These are phyloP conservation scores for Apiospora sp. DNA, from an alignment of 2,329 filamentous ascomycete species.

Conservation along the genomic window DNA sequence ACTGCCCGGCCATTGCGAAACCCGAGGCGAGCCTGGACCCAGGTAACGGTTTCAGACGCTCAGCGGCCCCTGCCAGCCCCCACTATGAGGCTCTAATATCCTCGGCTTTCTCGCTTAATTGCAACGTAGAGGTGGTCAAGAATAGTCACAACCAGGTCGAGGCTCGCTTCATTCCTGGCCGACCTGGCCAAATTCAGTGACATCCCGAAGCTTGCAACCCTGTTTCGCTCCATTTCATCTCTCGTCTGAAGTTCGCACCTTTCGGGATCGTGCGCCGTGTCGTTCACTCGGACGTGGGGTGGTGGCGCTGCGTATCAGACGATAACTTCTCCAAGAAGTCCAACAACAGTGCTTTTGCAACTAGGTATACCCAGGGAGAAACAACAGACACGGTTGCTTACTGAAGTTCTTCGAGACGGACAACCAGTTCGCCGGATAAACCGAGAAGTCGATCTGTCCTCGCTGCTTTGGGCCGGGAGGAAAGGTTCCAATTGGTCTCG, in stretches of 20 bases:
- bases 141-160: not conserved
- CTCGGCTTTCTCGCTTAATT: not conserved
- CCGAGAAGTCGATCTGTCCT: not conserved
- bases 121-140: conserved; percentile 5
- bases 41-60: conserved; percentile 20
- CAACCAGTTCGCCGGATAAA: not conserved
- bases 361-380: not conserved
- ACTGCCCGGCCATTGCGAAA: conserved; percentile 15
- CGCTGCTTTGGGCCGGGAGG: not conserved
- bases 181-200: not conserved
- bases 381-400: not conserved
- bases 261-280: conserved; percentile 5
- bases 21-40: conserved; percentile 10
- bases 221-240: not conserved
- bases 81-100: not conserved
- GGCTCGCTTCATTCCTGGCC: not conserved
- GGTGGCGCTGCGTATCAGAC: not conserved
- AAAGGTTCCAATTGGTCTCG: not conserved
- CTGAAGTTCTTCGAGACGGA: not conserved
- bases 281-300: not conserved
- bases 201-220: not conserved
- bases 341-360: not conserved
- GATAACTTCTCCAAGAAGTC: not conserved
- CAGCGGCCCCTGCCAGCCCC: conserved; percentile 3
- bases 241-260: conserved; percentile 18